A percentile compares a stretch with the other conserved stretches of the same genome.
Evolutionary conservation across 805 yeast genomes (phyloP).

Genomic region (Spathaspora boniae): DNA sequence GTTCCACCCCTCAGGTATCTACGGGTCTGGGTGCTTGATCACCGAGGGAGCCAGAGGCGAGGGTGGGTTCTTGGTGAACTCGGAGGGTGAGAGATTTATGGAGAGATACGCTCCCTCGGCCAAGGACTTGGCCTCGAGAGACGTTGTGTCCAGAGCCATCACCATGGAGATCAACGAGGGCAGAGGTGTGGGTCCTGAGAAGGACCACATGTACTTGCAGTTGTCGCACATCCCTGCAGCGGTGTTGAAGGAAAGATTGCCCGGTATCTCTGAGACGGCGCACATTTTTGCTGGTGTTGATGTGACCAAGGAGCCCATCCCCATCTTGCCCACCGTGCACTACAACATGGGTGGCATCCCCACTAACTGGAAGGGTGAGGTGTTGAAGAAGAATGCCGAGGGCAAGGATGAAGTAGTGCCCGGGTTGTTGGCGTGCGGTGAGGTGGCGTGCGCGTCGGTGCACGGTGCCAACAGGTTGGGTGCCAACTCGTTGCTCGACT

Average conservation of each 20-base stretch:
- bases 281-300: conserved; percentile 99
- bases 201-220: conserved; percentile 95
- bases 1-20: conserved; percentile 99
- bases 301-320: conserved; percentile 98
- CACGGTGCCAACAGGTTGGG: conserved; percentile 99
- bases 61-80: conserved; percentile 95
- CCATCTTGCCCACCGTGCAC: conserved; percentile 97
- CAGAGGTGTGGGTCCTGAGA: conserved; percentile 96
- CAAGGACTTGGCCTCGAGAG: conserved; percentile 97
- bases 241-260: conserved; percentile 92
- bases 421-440: conserved; percentile 97
- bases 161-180: conserved; percentile 99
- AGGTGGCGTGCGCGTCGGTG: conserved; percentile 98
- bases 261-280: conserved; percentile 99
- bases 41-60: conserved; percentile 99
- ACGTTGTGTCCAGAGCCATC: conserved; percentile 97
- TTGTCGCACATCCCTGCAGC: conserved; percentile 90
- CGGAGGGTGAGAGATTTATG: conserved; percentile 99
- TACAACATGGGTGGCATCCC: conserved; percentile 99
- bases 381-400: conserved; percentile 70
- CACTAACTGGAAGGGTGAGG: conserved; percentile 97
- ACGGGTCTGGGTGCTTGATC: conserved; percentile 98
- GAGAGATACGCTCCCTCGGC: conserved; percentile 99
- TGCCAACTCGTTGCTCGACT: conserved; percentile 94
- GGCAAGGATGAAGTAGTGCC: conserved; percentile 92